Evolutionary conservation across 2,329 filamentous ascomycete species (phyloP).

Genomic region (Dichotomopilus funicola): DNA sequence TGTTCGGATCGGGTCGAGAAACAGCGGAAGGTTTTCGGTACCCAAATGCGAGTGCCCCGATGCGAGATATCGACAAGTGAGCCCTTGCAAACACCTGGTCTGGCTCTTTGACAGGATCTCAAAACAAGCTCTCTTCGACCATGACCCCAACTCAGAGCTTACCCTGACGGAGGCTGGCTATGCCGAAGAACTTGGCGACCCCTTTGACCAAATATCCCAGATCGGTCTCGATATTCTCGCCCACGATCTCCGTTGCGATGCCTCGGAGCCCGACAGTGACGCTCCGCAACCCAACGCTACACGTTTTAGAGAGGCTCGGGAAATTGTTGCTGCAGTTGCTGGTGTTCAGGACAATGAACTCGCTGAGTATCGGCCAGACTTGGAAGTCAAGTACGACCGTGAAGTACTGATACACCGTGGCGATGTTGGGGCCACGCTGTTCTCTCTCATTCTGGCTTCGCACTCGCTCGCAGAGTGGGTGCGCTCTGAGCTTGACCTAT

Average conservation of each 20-base stretch:
- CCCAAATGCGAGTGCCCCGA: conserved; percentile 43
- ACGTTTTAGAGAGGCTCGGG: conserved; percentile 44
- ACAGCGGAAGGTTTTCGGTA: conserved; percentile 32
- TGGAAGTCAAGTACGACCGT: conserved; percentile 30
- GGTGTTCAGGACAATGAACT: conserved; percentile 34
- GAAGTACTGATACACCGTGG: conserved; percentile 24
- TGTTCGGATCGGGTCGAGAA: conserved; percentile 41
- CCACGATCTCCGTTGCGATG: conserved; percentile 44
- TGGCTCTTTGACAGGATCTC: conserved; percentile 50
- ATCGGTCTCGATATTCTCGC: conserved; percentile 48
- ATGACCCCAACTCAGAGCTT: conserved; percentile 33
- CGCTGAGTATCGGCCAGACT: conserved; percentile 39
- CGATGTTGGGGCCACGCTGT: conserved; percentile 46
- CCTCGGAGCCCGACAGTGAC: conserved; percentile 27
- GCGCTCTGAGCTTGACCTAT: conserved; percentile 38
- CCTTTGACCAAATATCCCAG: conserved; percentile 43
- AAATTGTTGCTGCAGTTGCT: conserved; percentile 44
- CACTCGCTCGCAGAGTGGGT: conserved; percentile 50
- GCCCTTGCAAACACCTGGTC: conserved; percentile 45
- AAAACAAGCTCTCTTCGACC: conserved; percentile 40
- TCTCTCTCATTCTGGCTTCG: conserved; percentile 48
- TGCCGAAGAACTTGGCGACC: conserved; percentile 41
- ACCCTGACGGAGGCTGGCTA: conserved; percentile 39
- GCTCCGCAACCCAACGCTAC: conserved; percentile 8
- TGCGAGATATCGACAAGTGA: conserved; percentile 15